Evolutionary conservation across 2,329 filamentous ascomycete species (phyloP).

Genomic region (Xylariaceae sp.): DNA sequence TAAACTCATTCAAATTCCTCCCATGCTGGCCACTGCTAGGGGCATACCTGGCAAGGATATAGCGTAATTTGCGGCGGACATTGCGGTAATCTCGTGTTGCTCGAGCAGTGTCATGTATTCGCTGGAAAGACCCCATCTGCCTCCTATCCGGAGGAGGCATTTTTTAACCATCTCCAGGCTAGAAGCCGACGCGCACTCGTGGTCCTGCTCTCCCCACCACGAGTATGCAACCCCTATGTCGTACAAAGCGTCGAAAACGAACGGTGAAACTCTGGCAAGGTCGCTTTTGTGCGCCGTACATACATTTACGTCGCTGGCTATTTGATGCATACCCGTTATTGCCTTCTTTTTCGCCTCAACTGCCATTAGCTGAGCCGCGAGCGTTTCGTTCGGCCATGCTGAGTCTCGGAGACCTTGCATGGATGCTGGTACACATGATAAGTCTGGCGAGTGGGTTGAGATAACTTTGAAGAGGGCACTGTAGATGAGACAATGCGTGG

Average conservation of each 20-base stretch:
- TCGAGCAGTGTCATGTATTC: conserved; percentile 12
- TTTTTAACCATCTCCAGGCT: conserved; percentile 7
- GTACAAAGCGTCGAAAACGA: conserved; percentile 20
- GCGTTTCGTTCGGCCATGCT: conserved; percentile 4
- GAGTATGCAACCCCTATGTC: conserved; percentile 2
- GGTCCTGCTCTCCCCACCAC: not conserved
- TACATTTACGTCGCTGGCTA: conserved; percentile 9
- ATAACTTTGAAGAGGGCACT: conserved; percentile 13
- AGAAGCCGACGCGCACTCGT: not conserved
- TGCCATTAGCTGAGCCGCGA: conserved; percentile 9
- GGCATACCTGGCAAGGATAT: not conserved
- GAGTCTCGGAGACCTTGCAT: not conserved
- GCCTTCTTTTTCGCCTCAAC: conserved; percentile 10
- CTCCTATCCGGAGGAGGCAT: conserved; percentile 10
- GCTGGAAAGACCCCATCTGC: conserved; percentile 14
- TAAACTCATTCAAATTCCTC: too few species aligned
- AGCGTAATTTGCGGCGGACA: not conserved
- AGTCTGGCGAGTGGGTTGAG: not conserved
- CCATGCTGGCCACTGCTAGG: not conserved
- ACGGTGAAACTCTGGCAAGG: conserved; percentile 14
- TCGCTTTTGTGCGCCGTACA: conserved; percentile 8
- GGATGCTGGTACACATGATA: not conserved
- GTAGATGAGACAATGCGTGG: conserved; percentile 10
- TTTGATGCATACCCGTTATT: conserved; percentile 8
- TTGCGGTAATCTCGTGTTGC: conserved; percentile 7